Conservation (phyloP, 306 rosid genomes). For the Quercus robur region DNA sequence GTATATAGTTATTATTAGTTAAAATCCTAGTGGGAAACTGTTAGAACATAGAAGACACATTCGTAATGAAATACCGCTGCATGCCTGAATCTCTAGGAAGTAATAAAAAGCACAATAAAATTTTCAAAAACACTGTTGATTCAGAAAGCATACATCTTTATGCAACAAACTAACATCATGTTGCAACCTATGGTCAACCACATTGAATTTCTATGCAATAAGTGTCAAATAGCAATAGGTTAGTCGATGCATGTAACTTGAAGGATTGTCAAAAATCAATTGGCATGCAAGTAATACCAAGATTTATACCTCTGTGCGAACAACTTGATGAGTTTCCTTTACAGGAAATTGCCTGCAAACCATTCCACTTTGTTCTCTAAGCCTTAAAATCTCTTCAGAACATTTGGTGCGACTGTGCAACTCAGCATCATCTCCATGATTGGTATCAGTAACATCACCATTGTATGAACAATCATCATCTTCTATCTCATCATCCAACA, state of each 20-base stretch:
- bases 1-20: neutral
- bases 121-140: neutral
- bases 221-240: neutral
- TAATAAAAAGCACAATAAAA: neutral
- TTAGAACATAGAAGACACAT: neutral
- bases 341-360: slow-evolving; percentile 89
- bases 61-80: neutral
- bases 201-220: neutral
- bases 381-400: slow-evolving; percentile 75
- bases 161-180: neutral
- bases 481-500: slow-evolving; percentile 64
- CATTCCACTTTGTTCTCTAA: slow-evolving; percentile 65
- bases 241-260: neutral
- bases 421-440: slow-evolving; percentile 57
- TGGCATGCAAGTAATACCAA: neutral
- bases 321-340: slow-evolving; percentile 69
- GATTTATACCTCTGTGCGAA: slow-evolving; percentile 70
- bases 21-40: neutral
- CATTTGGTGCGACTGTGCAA: slow-evolving; percentile 44
- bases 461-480: slow-evolving; percentile 55
- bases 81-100: neutral
- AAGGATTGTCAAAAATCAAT: neutral
- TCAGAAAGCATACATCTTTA: neutral
- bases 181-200: neutral
- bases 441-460: slow-evolving; percentile 42